A percentile compares a stretch with the other conserved stretches of the same genome.
Evolutionary conservation across 1,284 basidiomycete genomes (phyloP).

Genomic region (Termitomyces sp.): DNA sequence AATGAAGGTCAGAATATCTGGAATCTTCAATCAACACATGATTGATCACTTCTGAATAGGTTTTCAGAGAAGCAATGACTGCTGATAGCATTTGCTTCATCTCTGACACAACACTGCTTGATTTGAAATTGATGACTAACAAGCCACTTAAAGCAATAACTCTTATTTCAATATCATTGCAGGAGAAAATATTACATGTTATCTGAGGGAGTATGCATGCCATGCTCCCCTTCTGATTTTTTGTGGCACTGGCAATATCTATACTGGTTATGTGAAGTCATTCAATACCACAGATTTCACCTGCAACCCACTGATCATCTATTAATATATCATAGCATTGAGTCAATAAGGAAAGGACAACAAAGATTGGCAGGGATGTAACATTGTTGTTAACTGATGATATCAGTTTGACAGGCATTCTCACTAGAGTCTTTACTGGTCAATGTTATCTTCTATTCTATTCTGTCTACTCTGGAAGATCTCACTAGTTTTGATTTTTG

Average conservation of each 20-base stretch:
- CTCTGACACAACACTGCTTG: slow-evolving; percentile 25
- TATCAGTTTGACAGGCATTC: neutral
- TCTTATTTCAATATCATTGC: slow-evolving; percentile 19
- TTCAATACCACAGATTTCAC: slow-evolving; percentile 21
- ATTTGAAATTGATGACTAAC: slow-evolving; percentile 13
- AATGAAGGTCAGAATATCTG: slow-evolving; percentile 17
- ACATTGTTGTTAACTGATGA: neutral
- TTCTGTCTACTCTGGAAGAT: slow-evolving; percentile 6
- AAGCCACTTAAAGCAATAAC: neutral
- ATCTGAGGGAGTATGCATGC: slow-evolving; percentile 19
- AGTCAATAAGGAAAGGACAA: slow-evolving; percentile 15
- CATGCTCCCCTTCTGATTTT: slow-evolving; percentile 23
- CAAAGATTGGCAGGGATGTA: slow-evolving; percentile 16
- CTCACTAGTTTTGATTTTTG: slow-evolving; percentile 10
- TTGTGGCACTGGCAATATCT: slow-evolving; percentile 14
- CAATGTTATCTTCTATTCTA: neutral
- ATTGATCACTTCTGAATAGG: slow-evolving; percentile 8
- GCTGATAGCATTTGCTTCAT: slow-evolving; percentile 23
- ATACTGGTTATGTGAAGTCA: slow-evolving; percentile 19
- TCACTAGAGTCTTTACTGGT: neutral
- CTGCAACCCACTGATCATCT: slow-evolving; percentile 2
- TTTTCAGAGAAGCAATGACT: slow-evolving; percentile 19
- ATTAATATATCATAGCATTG: slow-evolving; percentile 17
- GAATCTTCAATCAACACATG: neutral
- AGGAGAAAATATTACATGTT: slow-evolving; percentile 22